Conservation (phyloP, 345 rosid genomes). For the Eutrema japonicum region DNA sequence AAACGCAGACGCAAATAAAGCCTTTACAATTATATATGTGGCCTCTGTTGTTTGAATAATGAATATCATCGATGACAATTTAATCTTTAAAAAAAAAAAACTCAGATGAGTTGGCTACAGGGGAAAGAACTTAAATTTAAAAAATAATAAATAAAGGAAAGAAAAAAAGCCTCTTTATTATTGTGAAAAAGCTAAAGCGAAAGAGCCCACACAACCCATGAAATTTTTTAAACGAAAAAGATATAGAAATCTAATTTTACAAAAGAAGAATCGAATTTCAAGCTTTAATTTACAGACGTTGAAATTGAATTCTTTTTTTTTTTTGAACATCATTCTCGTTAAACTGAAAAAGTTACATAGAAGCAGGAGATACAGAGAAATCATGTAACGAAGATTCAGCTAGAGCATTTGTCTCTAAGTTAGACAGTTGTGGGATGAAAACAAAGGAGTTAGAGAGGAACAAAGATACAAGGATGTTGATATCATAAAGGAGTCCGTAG, state of each 20-base stretch:
- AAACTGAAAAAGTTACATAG: too few relatives aligned
- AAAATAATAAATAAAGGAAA: neutral
- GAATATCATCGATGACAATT: neutral
- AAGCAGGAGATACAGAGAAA: too few relatives aligned
- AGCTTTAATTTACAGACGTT: constrained; percentile 24
- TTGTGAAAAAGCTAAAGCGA: constrained; percentile 15
- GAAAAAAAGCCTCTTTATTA: constrained; percentile 22
- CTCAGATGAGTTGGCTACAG: neutral
- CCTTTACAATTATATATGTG: too few relatives aligned
- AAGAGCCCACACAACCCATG: constrained; percentile 19
- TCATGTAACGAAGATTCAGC: too few relatives aligned
- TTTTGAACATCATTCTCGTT: too few relatives aligned
- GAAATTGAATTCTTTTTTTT: neutral
- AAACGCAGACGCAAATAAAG: too few relatives aligned
- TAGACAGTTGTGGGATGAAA: too few relatives aligned
- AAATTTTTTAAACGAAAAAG: constrained; percentile 10
- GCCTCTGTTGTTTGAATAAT: neutral
- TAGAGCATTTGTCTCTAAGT: too few relatives aligned
- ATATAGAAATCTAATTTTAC: constrained; percentile 11
- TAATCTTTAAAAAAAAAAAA: neutral
- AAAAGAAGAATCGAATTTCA: constrained; percentile 26
- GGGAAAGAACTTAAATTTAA: too few relatives aligned
- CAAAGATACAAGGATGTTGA: too few relatives aligned
- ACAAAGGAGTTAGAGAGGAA: too few relatives aligned
- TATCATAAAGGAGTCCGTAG: too few relatives aligned